phyloP scores from a whole-genome alignment of 148 eudicot species.

The Camellia sinensis region DNA sequence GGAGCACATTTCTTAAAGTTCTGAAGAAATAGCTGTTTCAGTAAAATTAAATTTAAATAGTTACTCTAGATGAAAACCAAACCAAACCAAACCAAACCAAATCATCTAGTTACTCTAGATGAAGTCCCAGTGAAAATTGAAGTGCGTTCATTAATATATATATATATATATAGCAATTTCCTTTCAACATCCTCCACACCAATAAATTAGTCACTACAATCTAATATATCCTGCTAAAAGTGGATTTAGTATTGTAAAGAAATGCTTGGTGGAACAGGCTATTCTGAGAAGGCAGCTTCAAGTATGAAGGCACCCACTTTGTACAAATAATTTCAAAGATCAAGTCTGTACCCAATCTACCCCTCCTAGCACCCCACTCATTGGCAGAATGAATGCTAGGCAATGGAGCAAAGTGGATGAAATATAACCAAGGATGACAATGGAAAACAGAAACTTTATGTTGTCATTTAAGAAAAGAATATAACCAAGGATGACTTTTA shows the following conservation, averaged over 20 bases:
- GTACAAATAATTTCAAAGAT: not conserved
- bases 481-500: constrained; percentile 4
- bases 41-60: not conserved
- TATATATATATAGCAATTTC: not conserved
- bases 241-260: too few species aligned
- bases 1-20: not conserved
- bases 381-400: too few species aligned
- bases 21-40: not conserved
- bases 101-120: not conserved
- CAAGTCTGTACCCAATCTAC: not conserved
- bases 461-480: not conserved
- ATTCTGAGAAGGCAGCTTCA: not conserved
- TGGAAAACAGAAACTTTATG: not conserved
- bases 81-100: too few species aligned
- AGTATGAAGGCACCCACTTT: not conserved
- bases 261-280: not conserved
- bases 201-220: not conserved
- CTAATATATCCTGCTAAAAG: not conserved
- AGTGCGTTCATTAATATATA: too few species aligned
- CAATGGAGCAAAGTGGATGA: too few species aligned
- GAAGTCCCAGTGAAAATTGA: not conserved
- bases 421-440: not conserved
- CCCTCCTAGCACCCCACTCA: too few species aligned
- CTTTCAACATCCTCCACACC: not conserved
- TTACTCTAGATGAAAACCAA: not conserved